Conservation (phyloP, 441 rosid species). For the Brassica balearica region DNA sequence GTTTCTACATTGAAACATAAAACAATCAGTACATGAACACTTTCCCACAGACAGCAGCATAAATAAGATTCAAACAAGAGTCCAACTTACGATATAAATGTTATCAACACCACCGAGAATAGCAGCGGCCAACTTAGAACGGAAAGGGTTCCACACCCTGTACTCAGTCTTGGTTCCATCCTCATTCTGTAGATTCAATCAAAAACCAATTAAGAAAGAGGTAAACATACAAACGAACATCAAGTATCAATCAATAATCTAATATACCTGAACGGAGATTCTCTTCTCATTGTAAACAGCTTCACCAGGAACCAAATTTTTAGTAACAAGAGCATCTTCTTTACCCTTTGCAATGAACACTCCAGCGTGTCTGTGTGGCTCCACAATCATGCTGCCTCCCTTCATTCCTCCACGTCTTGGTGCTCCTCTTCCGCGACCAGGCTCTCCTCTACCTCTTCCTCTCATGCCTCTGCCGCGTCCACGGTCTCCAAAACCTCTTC, state of each 20-base stretch:
- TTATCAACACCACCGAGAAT: background rate
- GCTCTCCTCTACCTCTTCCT: conserved; percentile 50
- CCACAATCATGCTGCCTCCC: conserved; percentile 89
- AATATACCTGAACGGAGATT: conserved; percentile 74
- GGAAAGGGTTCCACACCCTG: background rate
- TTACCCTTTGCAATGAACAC: conserved; percentile 93
- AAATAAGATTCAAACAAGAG: background rate
- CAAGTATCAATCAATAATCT: background rate
- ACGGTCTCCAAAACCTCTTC: conserved; percentile 33
- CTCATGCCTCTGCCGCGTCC: conserved; percentile 39
- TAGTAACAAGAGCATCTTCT: conserved; percentile 95
- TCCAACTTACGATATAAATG: background rate
- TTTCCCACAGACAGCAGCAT: too few species aligned
- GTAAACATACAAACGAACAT: background rate
- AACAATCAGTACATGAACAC: background rate
- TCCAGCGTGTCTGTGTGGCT: conserved; percentile 96
- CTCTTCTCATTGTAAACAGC: conserved; percentile 96
- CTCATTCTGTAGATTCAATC: conserved; percentile 62
- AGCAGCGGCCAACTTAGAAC: background rate
- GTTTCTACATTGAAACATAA: conserved; percentile 52
- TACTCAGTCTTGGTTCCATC: conserved; percentile 42
- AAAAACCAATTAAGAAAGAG: background rate
- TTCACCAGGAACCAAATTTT: conserved; percentile 91
- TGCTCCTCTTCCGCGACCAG: conserved; percentile 50
- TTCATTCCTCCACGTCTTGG: conserved; percentile 78